phyloP scores from a whole-genome alignment of 192 early-diverging fungal genomes.

The Spizellomyces sp. region DNA sequence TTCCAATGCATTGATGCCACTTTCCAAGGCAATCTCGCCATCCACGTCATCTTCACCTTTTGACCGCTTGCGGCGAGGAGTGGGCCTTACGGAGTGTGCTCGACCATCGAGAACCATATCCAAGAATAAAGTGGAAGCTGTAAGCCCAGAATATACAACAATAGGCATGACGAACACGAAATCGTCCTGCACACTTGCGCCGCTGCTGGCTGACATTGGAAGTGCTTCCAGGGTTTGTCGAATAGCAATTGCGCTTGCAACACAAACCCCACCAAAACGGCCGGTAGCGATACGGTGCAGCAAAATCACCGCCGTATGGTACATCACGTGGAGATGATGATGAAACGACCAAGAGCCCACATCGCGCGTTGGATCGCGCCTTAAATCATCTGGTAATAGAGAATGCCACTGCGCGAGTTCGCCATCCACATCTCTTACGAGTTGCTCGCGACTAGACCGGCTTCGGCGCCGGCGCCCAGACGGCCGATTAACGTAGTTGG shows the following conservation, averaged over 20 bases:
- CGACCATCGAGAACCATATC: constrained; percentile 38
- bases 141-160: constrained; percentile 47
- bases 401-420: constrained; percentile 35
- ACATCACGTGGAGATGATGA: constrained; percentile 47
- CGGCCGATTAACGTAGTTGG: constrained; percentile 49
- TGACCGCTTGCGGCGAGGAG: constrained; percentile 27
- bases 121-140: constrained; percentile 45
- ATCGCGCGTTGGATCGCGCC: constrained; percentile 16
- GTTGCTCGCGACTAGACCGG: constrained; percentile 16
- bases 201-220: constrained; percentile 2
- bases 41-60: constrained; percentile 12
- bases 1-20: constrained; percentile 10
- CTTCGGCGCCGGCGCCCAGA: constrained; percentile 15
- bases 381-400: constrained; percentile 30
- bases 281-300: constrained; percentile 41
- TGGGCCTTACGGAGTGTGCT: not conserved
- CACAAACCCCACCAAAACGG: constrained; percentile 33
- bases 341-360: constrained; percentile 45
- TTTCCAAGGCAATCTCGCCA: constrained; percentile 8
- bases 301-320: constrained; percentile 46
- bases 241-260: constrained; percentile 35
- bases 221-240: constrained; percentile 36
- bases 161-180: constrained; percentile 52
- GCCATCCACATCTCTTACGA: constrained; percentile 35
- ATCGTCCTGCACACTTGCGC: not conserved